phyloP scores from a whole-genome alignment of 1,284 basidiomycete species.

The Agaricales sp. region DNA sequence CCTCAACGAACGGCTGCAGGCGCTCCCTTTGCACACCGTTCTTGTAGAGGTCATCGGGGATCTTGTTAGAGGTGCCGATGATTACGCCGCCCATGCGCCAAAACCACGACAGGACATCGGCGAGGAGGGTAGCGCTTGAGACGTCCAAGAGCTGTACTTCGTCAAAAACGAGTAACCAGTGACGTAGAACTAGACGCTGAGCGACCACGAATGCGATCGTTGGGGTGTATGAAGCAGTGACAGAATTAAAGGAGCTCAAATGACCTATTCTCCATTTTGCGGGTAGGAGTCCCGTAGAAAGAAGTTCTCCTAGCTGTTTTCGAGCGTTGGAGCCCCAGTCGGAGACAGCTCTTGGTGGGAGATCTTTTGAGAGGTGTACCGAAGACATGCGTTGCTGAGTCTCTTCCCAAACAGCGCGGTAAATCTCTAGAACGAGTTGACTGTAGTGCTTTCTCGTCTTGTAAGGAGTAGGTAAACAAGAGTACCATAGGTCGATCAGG shows the following conservation, averaged over 20 bases:
- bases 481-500: constrained; percentile 58
- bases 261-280: background rate
- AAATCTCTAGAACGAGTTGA: constrained; percentile 59
- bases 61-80: constrained; percentile 42
- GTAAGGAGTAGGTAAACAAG: constrained; percentile 43
- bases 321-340: constrained; percentile 9
- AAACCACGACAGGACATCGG: constrained; percentile 67
- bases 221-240: background rate
- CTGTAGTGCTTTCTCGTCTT: constrained; percentile 63
- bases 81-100: constrained; percentile 70
- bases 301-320: background rate
- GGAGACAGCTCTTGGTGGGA: constrained; percentile 19
- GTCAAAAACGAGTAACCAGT: constrained; percentile 58
- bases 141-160: constrained; percentile 69
- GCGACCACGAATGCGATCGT: constrained; percentile 28
- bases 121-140: constrained; percentile 51
- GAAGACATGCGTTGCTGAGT: constrained; percentile 33
- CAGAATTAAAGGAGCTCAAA: too few species aligned
- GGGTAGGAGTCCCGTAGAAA: background rate
- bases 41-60: constrained; percentile 61
- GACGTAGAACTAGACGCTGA: constrained; percentile 36
- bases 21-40: constrained; percentile 59
- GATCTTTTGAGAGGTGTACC: constrained; percentile 10
- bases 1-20: constrained; percentile 54
- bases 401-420: constrained; percentile 53